Conservation (phyloP, 768 basidiomycete genomes). For the Amanita jacksonii region DNA sequence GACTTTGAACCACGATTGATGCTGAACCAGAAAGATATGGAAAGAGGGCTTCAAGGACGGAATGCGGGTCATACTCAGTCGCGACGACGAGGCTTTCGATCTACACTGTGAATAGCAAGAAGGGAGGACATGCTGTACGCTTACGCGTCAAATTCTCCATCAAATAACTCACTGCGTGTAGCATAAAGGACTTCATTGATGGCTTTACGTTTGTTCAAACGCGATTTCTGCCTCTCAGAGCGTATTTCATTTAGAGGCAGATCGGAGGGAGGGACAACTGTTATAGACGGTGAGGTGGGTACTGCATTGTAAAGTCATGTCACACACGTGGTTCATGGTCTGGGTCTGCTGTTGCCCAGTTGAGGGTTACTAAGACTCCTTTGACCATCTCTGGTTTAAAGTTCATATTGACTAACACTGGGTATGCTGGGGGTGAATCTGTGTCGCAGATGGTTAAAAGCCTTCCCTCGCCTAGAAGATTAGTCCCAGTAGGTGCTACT, state of each 20-base stretch:
- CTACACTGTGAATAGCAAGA: conserved; percentile 2
- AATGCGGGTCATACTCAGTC: conserved; percentile 77
- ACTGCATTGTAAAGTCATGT: not conserved
- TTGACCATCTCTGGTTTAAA: conserved; percentile 49
- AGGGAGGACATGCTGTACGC: conserved; percentile 13
- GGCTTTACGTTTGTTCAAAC: conserved; percentile 69
- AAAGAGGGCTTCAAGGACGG: conserved; percentile 62
- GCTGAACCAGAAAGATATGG: conserved; percentile 81
- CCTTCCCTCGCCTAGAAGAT: conserved; percentile 58
- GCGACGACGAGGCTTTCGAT: conserved; percentile 61
- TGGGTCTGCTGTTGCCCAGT: conserved; percentile 86
- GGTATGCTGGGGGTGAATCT: conserved; percentile 90
- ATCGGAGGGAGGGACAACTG: conserved; percentile 55
- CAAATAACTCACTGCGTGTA: conserved; percentile 72
- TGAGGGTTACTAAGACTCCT: conserved; percentile 52
- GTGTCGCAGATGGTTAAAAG: conserved; percentile 80
- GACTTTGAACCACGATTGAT: conserved; percentile 80
- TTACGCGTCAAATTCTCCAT: conserved; percentile 85
- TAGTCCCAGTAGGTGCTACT: not conserved
- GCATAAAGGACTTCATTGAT: conserved; percentile 51
- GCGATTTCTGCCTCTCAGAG: conserved; percentile 62
- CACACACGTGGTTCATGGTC: conserved; percentile 57
- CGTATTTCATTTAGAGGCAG: conserved; percentile 46
- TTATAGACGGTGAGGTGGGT: conserved; percentile 2
- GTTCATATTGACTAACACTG: conserved; percentile 79